These are phyloP conservation scores for Amanita inopinata DNA, from an alignment of 768 basidiomycete genomes.

Conservation along the genomic window DNA sequence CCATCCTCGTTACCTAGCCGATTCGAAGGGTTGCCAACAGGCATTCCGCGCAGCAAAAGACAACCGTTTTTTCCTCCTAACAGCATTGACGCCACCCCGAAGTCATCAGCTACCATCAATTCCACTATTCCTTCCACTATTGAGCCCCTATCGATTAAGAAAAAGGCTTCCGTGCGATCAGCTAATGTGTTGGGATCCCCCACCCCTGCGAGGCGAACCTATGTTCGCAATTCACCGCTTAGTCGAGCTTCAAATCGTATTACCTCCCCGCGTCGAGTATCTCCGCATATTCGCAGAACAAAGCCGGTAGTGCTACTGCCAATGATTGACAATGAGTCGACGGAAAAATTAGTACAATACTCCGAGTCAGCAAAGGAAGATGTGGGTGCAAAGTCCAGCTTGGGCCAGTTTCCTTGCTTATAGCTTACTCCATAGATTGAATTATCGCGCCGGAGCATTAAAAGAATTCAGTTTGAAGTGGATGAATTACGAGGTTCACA, in stretches of 20 bases:
- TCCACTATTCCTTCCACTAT: constrained; percentile 35
- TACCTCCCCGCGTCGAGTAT: constrained; percentile 42
- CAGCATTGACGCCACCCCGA: constrained; percentile 48
- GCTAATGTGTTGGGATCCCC: constrained; percentile 27
- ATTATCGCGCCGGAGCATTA: constrained; percentile 58
- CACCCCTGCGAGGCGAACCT: constrained; percentile 28
- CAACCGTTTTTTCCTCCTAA: constrained; percentile 50
- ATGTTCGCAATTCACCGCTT: constrained; percentile 44
- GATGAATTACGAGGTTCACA: constrained; percentile 27
- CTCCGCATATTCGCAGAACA: constrained; percentile 39
- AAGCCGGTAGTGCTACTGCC: constrained; percentile 22
- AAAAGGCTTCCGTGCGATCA: constrained; percentile 59
- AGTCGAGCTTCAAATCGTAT: constrained; percentile 33
- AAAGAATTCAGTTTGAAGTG: constrained; percentile 68
- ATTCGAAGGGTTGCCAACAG: constrained; percentile 27
- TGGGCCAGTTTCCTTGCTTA: constrained; percentile 5
- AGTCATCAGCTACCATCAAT: constrained; percentile 21
- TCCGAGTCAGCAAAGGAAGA: constrained; percentile 54
- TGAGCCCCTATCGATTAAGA: constrained; percentile 79
- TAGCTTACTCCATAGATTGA: constrained; percentile 43
- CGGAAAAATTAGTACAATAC: constrained; percentile 37
- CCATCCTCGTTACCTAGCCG: constrained; percentile 18
- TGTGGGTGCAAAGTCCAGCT: constrained; percentile 31
- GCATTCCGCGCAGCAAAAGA: constrained; percentile 63
- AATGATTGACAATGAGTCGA: constrained; percentile 25